phyloP scores from a whole-genome alignment of 192 early-diverging fungal species.

The Geosiphon pyriformis region DNA sequence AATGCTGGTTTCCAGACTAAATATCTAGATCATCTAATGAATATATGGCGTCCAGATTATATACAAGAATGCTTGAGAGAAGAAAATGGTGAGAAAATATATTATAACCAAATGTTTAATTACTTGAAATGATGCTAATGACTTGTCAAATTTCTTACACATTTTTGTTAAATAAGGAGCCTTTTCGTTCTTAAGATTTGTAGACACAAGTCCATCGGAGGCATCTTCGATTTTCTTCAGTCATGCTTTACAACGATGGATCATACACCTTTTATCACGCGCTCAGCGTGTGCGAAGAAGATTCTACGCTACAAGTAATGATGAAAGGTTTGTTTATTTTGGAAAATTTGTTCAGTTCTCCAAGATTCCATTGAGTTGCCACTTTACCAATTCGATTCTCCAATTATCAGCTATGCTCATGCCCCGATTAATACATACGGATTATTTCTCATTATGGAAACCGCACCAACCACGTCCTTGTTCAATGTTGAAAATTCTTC shows the following conservation, averaged over 20 bases:
- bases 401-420: slow-evolving; percentile 3
- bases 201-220: slow-evolving; percentile 43
- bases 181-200: slow-evolving; percentile 54
- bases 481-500: slow-evolving; percentile 22
- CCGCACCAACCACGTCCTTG: slow-evolving; percentile 16
- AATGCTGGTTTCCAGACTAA: slow-evolving; percentile 40
- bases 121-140: neutral
- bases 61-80: slow-evolving; percentile 44
- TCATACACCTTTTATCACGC: slow-evolving; percentile 32
- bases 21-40: slow-evolving; percentile 43
- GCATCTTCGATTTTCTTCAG: slow-evolving; percentile 38
- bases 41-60: slow-evolving; percentile 53
- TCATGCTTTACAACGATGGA: slow-evolving; percentile 36
- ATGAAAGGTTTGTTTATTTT: neutral
- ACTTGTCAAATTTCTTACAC: neutral
- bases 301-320: slow-evolving; percentile 25
- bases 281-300: slow-evolving; percentile 30
- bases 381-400: neutral
- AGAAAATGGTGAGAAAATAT: slow-evolving; percentile 26
- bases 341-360: too few species aligned
- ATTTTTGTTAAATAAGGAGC: slow-evolving; percentile 26
- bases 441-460: slow-evolving; percentile 38
- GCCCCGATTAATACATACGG: slow-evolving; percentile 40
- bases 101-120: neutral
- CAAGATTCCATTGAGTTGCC: neutral